These are phyloP conservation scores for Citrus cavaleriei DNA, from an alignment of 345 rosid species.

Conservation along the genomic window DNA sequence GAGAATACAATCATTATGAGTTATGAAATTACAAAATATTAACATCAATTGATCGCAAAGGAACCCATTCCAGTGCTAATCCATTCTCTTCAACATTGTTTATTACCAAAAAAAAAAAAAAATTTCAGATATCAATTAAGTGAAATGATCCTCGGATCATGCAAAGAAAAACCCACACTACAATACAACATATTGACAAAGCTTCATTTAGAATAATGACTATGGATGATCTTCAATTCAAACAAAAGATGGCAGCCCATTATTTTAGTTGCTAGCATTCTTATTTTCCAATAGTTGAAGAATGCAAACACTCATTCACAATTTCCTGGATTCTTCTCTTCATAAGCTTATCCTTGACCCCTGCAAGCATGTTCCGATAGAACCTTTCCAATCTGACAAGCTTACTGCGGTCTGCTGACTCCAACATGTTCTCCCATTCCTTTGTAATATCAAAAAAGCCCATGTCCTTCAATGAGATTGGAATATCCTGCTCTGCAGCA, in stretches of 20 bases:
- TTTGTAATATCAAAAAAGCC: conserved; percentile 58
- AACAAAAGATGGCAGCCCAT: neutral
- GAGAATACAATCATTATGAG: neutral
- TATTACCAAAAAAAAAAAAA: neutral
- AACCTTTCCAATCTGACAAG: conserved; percentile 74
- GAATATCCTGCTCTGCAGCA: conserved; percentile 61
- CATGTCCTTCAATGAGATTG: conserved; percentile 39
- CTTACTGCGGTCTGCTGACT: conserved; percentile 58
- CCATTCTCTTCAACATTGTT: neutral
- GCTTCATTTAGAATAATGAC: neutral
- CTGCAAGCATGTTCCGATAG: conserved; percentile 63
- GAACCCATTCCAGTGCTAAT: neutral
- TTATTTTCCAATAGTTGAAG: conserved; percentile 26
- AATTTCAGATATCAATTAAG: neutral
- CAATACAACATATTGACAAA: neutral
- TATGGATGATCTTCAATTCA: neutral
- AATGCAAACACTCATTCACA: conserved; percentile 56
- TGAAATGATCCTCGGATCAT: neutral
- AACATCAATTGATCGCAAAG: neutral
- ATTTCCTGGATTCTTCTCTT: conserved; percentile 81
- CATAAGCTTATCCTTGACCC: conserved; percentile 82
- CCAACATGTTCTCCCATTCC: conserved; percentile 85
- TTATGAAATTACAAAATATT: neutral
- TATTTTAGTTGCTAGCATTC: neutral
- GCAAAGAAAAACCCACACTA: neutral